These are phyloP conservation scores for Paramecium bursaria DNA, from an alignment of 73 alveolate species.

Conservation along the genomic window DNA sequence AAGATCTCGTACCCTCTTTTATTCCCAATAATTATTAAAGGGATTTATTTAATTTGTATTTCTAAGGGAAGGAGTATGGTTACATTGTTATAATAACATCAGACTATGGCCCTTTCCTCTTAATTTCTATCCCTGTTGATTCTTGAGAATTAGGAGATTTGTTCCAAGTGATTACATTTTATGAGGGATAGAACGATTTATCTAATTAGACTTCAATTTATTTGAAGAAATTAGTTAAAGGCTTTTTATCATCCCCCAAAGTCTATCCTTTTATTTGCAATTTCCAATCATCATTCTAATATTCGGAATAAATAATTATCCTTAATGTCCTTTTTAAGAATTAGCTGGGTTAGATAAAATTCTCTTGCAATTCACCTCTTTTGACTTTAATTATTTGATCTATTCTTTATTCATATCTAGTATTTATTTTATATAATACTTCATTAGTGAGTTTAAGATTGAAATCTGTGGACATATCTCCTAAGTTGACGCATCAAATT, in stretches of 20 bases:
- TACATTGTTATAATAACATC: conserved; percentile 6
- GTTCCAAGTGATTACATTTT: conserved; percentile 37
- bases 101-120: conserved; percentile 49
- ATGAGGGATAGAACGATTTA: conserved; percentile 40
- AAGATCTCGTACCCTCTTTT: conserved; percentile 51
- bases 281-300: conserved; percentile 32
- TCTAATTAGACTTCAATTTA: conserved; percentile 48
- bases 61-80: conserved; percentile 21
- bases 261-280: conserved; percentile 43
- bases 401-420: conserved; percentile 33
- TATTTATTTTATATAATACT: neutral
- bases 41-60: conserved; percentile 23
- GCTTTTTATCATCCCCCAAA: conserved; percentile 14
- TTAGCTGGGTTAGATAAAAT: conserved; percentile 14
- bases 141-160: neutral
- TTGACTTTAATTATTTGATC: conserved; percentile 45
- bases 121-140: conserved; percentile 6
- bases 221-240: conserved; percentile 23
- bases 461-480: conserved; percentile 48
- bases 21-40: conserved; percentile 31
- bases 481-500: conserved; percentile 16
- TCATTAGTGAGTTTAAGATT: conserved; percentile 1
- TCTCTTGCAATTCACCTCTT: conserved; percentile 37
- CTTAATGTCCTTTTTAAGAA: conserved; percentile 37
- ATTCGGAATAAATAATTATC: conserved; percentile 39